Evolutionary conservation across 805 yeast genomes (phyloP), one percentile per base, ranked within the genome.

Genomic region (Candida broadrunensis): DNA sequence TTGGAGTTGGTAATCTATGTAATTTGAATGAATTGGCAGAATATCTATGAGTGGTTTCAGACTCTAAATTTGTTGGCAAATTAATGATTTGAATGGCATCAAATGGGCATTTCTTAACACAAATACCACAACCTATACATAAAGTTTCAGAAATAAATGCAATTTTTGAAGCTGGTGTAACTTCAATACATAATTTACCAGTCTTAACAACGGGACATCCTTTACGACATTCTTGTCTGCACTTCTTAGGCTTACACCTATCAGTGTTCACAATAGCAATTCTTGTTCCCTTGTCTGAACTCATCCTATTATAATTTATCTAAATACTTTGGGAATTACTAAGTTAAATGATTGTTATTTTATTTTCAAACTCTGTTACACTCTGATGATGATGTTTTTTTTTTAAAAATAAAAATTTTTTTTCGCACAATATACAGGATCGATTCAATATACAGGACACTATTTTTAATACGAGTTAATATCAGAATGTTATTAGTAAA

Each of bases 71-170:
- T 14, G 98, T 91, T 49, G 99, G 99, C 63, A 93, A 75, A 61
- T 93, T 93, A 73, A 93, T 93, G 61, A 93, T 93, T 59, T 80
- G 85, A 58, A 93, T 90, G 48, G 99, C 99, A 58, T 91, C 96
- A 60, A 93, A 93, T 23, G 99, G 99, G 70, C 99, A 93, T 64
- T 89, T 93, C 68, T 93, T 93, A 39, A 90, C 96, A 78, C 99
- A 93, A 55, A 93, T 93, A 89, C 99, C 99, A 77, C 99, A 93
- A 63, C 99, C 99, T 55, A 93, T 91, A 77, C 99, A 93, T 60
- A 93, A 73, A 30, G 73, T 87, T 63, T 93, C 99, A 14, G 96
- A 87, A 44, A 93, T 88, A 64, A 90, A 93, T 13, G 98, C 96
- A 58, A 93, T 88, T 61, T 93, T 93, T 46, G 86, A 80, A 16